Percentiles rank a stretch among this genome's conserved stretches.
These are phyloP conservation scores for Candida silvatica DNA, from an alignment of 805 yeast species.

Conservation along the genomic window DNA sequence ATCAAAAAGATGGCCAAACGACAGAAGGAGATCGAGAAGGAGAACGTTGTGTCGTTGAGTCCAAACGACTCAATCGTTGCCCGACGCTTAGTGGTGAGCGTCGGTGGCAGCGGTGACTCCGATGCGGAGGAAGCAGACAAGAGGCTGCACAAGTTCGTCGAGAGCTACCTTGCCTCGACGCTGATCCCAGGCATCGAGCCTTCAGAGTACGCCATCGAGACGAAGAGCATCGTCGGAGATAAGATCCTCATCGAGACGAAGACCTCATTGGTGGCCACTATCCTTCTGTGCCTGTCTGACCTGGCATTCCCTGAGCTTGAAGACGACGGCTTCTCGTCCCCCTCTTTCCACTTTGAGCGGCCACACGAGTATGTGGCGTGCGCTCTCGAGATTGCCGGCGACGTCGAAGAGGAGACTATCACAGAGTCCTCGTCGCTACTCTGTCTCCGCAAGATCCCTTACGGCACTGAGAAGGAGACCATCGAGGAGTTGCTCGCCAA, in stretches of 20 bases:
- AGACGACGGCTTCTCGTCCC: too few species aligned
- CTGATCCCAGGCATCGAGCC: constrained; percentile 32
- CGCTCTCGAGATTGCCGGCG: constrained; percentile 40
- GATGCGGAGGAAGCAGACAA: constrained; percentile 10
- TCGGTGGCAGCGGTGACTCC: constrained; percentile 13
- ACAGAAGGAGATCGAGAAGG: too few species aligned
- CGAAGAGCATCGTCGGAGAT: constrained; percentile 23
- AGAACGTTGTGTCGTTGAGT: too few species aligned
- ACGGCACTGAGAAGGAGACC: constrained; percentile 32
- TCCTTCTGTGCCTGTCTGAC: constrained; percentile 35
- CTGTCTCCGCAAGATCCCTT: constrained; percentile 34
- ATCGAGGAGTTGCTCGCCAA: constrained; percentile 32
- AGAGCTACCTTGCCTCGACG: constrained; percentile 34
- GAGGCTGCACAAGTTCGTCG: constrained; percentile 36
- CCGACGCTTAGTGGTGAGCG: constrained; percentile 16
- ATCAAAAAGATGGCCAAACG: constrained; percentile 6
- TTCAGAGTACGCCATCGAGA: constrained; percentile 20
- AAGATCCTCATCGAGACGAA: constrained; percentile 43
- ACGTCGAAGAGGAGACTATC: constrained; percentile 33
- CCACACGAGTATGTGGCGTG: constrained; percentile 35
- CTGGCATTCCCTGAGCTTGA: constrained; percentile 24
- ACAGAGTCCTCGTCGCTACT: constrained; percentile 21
- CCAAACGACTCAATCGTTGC: constrained; percentile 20
- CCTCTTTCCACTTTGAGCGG: constrained; percentile 27
- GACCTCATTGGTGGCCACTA: constrained; percentile 45